Percentiles rank a stretch among this genome's conserved stretches.
phyloP scores from a whole-genome alignment of 1,139 yeast genomes.

The Suhomyces panamericanus region DNA sequence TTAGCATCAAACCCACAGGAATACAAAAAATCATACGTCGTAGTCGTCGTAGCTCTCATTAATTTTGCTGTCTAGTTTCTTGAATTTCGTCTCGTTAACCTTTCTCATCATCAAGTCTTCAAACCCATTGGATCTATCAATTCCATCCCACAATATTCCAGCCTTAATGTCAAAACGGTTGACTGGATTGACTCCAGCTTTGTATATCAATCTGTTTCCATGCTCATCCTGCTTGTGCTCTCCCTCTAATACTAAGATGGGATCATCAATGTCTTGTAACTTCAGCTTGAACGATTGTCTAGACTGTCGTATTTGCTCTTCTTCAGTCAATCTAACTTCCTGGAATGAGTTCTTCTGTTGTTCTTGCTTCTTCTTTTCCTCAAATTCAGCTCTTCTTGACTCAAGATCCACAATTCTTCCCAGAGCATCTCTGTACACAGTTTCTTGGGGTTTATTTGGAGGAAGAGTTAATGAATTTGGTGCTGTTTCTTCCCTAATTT shows the following conservation, averaged over 20 bases:
- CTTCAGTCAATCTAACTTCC: slow-evolving; percentile 46
- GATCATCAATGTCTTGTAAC: slow-evolving; percentile 63
- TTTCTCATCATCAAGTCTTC: slow-evolving; percentile 64
- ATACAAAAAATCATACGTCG: slow-evolving; percentile 19
- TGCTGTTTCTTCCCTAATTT: not conserved
- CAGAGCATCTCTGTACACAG: slow-evolving; percentile 59
- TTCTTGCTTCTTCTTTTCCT: slow-evolving; percentile 28
- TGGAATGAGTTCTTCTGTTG: slow-evolving; percentile 26
- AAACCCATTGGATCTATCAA: slow-evolving; percentile 89
- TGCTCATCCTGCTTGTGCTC: not conserved
- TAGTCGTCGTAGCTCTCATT: slow-evolving; percentile 31
- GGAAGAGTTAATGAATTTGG: not conserved
- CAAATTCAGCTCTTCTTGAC: slow-evolving; percentile 27
- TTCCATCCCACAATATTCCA: slow-evolving; percentile 91
- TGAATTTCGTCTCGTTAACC: slow-evolving; percentile 47
- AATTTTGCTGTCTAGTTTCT: slow-evolving; percentile 21
- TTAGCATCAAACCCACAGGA: too few species aligned
- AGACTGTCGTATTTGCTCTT: slow-evolving; percentile 22
- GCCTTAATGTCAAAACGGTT: slow-evolving; percentile 79
- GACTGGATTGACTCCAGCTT: slow-evolving; percentile 54
- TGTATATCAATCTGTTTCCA: slow-evolving; percentile 22
- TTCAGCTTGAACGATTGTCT: slow-evolving; percentile 18
- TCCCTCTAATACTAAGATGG: slow-evolving; percentile 52
- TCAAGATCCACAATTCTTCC: slow-evolving; percentile 54
- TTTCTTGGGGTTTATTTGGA: slow-evolving; percentile 25